Conservation (phyloP, 2,329 filamentous ascomycete species). For the Trichoderma oligosporum region DNA sequence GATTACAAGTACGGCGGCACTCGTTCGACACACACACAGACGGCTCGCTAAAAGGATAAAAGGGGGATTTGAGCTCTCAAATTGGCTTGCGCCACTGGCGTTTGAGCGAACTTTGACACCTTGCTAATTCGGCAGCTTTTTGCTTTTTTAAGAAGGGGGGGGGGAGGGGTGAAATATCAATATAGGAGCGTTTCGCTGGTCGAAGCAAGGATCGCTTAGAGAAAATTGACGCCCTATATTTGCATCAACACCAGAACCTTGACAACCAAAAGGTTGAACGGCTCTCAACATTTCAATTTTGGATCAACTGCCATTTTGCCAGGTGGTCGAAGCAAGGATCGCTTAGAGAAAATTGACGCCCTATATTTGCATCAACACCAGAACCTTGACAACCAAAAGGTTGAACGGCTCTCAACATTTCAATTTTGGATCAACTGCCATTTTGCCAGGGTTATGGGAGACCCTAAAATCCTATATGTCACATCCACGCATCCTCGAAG, state of each 20-base stretch:
- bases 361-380: no score
- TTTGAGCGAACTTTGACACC: slow-evolving; percentile 7
- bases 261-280: no score
- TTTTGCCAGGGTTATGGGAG: no score
- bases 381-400: no score
- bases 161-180: no score
- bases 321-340: background rate
- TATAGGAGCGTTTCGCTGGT: background rate
- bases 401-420: no score
- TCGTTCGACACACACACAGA: background rate
- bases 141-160: background rate
- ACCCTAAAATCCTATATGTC: background rate
- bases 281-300: background rate
- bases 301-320: no score
- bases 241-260: no score
- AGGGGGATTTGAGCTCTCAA: background rate
- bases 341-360: no score
- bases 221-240: no score
- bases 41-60: slow-evolving; percentile 6
- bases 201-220: background rate
- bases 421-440: no score
- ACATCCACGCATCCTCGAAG: slow-evolving; percentile 1
- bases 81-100: slow-evolving; percentile 17
- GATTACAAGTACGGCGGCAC: background rate
- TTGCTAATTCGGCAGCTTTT: background rate